phyloP scores from a whole-genome alignment of 306 rosid genomes.

The Acmispon strigosus region DNA sequence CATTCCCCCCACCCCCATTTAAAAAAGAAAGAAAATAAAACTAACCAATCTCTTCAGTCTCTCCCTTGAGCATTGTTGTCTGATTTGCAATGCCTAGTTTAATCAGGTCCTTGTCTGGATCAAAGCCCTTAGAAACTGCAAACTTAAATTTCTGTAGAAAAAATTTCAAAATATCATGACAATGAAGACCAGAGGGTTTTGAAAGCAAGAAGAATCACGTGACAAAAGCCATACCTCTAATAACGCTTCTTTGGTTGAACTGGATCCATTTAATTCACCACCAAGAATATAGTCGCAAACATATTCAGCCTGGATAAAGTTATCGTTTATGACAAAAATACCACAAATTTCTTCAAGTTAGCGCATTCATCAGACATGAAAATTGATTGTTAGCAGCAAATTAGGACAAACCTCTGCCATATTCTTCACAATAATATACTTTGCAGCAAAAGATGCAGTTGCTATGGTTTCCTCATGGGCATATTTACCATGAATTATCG shows the following conservation, averaged over 20 bases:
- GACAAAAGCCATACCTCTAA: slow-evolving; percentile 47
- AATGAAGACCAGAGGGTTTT: not conserved
- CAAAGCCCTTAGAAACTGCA: slow-evolving; percentile 79
- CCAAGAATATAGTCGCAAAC: slow-evolving; percentile 92
- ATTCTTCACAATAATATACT: slow-evolving; percentile 74
- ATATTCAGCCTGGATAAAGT: slow-evolving; percentile 65
- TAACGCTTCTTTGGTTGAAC: slow-evolving; percentile 82
- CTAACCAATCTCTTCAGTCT: slow-evolving; percentile 95
- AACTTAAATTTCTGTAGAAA: slow-evolving; percentile 75
- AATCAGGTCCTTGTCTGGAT: slow-evolving; percentile 68
- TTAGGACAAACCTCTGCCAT: slow-evolving; percentile 67
- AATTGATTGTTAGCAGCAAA: slow-evolving; percentile 10
- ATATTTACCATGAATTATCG: slow-evolving; percentile 89
- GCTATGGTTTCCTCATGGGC: slow-evolving; percentile 95
- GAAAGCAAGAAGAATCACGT: not conserved
- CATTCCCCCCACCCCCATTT: not conserved
- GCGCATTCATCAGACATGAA: not conserved
- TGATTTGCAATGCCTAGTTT: slow-evolving; percentile 90
- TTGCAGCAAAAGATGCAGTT: slow-evolving; percentile 96
- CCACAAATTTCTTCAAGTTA: not conserved
- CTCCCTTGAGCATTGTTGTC: slow-evolving; percentile 99
- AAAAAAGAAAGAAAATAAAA: not conserved
- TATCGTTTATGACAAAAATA: not conserved
- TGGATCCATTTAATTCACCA: slow-evolving; percentile 81
- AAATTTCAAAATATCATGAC: slow-evolving; percentile 9